Percentiles rank a stretch among this genome's conserved stretches.
Conservation (phyloP, 1,284 basidiomycete species). For the Leccinum fuscescens region DNA sequence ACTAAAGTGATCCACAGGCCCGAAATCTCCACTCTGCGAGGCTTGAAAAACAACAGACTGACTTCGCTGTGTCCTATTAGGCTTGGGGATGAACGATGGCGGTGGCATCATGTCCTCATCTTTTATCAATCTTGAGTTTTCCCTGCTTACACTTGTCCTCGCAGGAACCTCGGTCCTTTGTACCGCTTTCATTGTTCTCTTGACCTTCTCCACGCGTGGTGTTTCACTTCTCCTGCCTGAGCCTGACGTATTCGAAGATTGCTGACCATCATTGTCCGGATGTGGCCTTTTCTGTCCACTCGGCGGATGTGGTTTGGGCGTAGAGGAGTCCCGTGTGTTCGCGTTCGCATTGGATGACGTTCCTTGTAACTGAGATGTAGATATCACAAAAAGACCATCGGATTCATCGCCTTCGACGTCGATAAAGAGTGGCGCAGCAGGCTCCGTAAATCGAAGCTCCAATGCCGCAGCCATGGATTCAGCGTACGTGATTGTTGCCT, state of each 20-base stretch:
- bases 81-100: constrained; percentile 23
- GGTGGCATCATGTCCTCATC: constrained; percentile 31
- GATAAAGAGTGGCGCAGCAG: constrained; percentile 69
- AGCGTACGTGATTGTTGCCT: constrained; percentile 77
- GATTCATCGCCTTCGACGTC: constrained; percentile 63
- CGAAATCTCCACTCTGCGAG: constrained; percentile 22
- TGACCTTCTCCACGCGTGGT: constrained; percentile 37
- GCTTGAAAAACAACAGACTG: constrained; percentile 9
- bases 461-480: constrained; percentile 64
- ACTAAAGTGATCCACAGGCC: constrained; percentile 11
- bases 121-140: constrained; percentile 14
- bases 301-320: constrained; percentile 24
- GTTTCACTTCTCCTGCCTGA: constrained; percentile 34
- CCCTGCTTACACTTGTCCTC: constrained; percentile 15
- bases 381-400: constrained; percentile 69
- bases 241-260: constrained; percentile 31
- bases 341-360: constrained; percentile 25
- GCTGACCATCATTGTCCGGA: constrained; percentile 25
- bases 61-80: constrained; percentile 12
- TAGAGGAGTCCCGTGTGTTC: constrained; percentile 20
- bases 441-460: constrained; percentile 71
- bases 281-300: constrained; percentile 41
- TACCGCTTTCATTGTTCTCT: constrained; percentile 59
- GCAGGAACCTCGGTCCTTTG: constrained; percentile 43
- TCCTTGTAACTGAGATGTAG: constrained; percentile 61